phyloP scores from a whole-genome alignment of 1,139 yeast species.

The Yamadazyma membranifaciens region DNA sequence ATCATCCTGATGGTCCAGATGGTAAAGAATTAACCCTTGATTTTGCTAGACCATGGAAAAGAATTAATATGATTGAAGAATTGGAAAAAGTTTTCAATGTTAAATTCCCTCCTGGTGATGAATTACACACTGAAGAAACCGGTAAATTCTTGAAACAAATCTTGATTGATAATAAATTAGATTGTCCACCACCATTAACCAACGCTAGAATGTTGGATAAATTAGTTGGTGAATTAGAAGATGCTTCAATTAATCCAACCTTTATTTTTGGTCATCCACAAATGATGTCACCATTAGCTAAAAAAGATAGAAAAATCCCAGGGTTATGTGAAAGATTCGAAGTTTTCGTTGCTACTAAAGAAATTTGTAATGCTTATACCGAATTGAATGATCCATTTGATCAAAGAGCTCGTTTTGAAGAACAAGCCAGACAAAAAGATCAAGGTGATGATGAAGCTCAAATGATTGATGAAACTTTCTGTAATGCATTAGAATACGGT shows the following conservation, averaged over 20 bases:
- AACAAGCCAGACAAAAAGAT: conserved; percentile 97
- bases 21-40: conserved; percentile 77
- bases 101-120: conserved; percentile 93
- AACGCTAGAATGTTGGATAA: conserved; percentile 99
- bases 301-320: conserved; percentile 86
- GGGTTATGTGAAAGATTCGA: conserved; percentile 98
- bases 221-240: conserved; percentile 94
- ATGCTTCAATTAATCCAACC: conserved; percentile 92
- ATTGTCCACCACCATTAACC: conserved; percentile 94
- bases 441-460: conserved; percentile 99
- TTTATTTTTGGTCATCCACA: conserved; percentile 98
- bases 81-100: conserved; percentile 83
- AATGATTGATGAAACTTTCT: conserved; percentile 92
- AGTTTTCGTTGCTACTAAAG: conserved; percentile 98
- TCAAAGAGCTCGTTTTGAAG: conserved; percentile 96
- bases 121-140: conserved; percentile 91
- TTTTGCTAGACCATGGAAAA: conserved; percentile 97
- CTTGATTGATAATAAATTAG: conserved; percentile 77
- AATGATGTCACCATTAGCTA: conserved; percentile 99
- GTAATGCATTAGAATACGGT: conserved; percentile 97
- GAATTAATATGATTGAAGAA: conserved; percentile 95
- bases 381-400: conserved; percentile 99
- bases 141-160: conserved; percentile 84
- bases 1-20: conserved; percentile 91
- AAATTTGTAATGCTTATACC: conserved; percentile 96